These are phyloP conservation scores for Starmerella bacillaris DNA, from an alignment of 805 yeast species.

Conservation along the genomic window DNA sequence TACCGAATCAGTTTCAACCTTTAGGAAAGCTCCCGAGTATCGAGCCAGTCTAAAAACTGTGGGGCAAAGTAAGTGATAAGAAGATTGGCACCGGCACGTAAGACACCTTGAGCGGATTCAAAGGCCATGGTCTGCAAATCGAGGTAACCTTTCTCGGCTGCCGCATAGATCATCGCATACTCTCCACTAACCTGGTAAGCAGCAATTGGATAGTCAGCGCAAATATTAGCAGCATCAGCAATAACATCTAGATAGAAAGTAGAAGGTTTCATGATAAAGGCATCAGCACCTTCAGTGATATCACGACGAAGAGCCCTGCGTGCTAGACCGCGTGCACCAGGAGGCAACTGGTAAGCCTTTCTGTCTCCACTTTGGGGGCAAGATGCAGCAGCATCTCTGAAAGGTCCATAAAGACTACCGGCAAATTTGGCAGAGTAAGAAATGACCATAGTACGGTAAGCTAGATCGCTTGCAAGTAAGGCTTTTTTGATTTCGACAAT, in stretches of 20 bases:
- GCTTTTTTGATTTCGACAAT: constrained; percentile 74
- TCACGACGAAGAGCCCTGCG: constrained; percentile 80
- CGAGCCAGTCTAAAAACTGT: constrained; percentile 74
- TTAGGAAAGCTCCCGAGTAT: neutral
- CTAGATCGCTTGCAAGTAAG: constrained; percentile 58
- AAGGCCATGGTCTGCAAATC: constrained; percentile 62
- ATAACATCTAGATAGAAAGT: constrained; percentile 86
- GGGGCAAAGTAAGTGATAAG: constrained; percentile 89
- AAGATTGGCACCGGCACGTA: constrained; percentile 89
- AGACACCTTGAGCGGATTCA: constrained; percentile 77
- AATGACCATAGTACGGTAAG: constrained; percentile 77
- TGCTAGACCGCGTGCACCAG: constrained; percentile 85
- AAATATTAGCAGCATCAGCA: constrained; percentile 67
- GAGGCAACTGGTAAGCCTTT: constrained; percentile 79
- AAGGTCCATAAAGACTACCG: constrained; percentile 87
- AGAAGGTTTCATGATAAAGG: constrained; percentile 86
- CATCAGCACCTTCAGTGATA: constrained; percentile 84
- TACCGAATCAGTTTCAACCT: too few species aligned
- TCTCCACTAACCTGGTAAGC: constrained; percentile 96
- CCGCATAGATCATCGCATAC: constrained; percentile 94
- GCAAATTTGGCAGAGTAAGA: constrained; percentile 88
- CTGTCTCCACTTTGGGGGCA: constrained; percentile 82
- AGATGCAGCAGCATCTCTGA: constrained; percentile 93
- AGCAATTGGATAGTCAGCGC: constrained; percentile 73
- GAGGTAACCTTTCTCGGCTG: constrained; percentile 84